Conservation (phyloP, 2,329 filamentous ascomycete species). For the Pseudogymnoascus sp. region DNA sequence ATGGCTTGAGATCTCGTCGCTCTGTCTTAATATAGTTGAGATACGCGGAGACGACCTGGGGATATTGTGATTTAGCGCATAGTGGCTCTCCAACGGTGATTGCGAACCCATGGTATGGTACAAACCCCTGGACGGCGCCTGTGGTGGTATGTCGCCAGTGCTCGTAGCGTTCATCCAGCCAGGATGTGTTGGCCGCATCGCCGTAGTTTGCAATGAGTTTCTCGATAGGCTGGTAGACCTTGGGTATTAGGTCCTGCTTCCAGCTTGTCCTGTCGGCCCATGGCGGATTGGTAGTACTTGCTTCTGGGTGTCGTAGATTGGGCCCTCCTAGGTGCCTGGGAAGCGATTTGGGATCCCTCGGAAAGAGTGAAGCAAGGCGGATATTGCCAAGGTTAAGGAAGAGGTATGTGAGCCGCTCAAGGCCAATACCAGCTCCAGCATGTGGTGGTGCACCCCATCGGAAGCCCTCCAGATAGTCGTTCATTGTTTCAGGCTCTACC, state of each 20-base stretch:
- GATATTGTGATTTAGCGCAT: slow-evolving; percentile 71
- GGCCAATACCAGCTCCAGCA: slow-evolving; percentile 79
- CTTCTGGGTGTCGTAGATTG: slow-evolving; percentile 74
- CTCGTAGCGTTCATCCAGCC: slow-evolving; percentile 81
- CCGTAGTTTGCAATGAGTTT: slow-evolving; percentile 93
- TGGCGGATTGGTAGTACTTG: slow-evolving; percentile 67
- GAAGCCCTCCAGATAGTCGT: slow-evolving; percentile 84
- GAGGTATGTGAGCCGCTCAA: slow-evolving; percentile 83
- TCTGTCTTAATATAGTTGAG: slow-evolving; percentile 63
- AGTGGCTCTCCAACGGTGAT: slow-evolving; percentile 84
- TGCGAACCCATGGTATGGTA: slow-evolving; percentile 65
- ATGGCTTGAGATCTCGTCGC: slow-evolving; percentile 66
- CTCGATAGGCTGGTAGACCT: slow-evolving; percentile 63
- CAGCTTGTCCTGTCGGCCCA: slow-evolving; percentile 42
- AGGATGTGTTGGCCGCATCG: slow-evolving; percentile 87
- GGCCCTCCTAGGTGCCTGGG: slow-evolving; percentile 56
- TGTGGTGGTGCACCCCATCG: slow-evolving; percentile 84
- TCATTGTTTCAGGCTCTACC: slow-evolving; percentile 73
- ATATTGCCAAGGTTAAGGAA: slow-evolving; percentile 84
- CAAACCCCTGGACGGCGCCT: slow-evolving; percentile 79
- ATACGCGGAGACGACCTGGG: slow-evolving; percentile 64
- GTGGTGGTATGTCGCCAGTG: slow-evolving; percentile 75
- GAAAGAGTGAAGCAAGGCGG: slow-evolving; percentile 77
- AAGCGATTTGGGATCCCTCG: slow-evolving; percentile 80
- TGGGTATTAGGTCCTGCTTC: slow-evolving; percentile 38